Conservation (phyloP, 139 green algal genomes). For the Chloropicon primus region DNA sequence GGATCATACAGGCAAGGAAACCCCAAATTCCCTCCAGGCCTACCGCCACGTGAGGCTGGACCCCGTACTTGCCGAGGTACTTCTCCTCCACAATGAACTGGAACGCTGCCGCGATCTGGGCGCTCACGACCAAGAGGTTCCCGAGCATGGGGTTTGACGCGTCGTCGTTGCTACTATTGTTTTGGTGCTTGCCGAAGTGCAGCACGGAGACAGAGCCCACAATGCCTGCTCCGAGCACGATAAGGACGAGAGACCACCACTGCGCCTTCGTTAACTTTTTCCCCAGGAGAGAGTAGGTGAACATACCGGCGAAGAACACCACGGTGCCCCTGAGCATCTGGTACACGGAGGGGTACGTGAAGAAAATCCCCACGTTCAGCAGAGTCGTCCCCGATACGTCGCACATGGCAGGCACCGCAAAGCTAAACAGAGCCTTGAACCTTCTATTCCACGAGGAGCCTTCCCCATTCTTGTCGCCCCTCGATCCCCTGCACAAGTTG, state of each 20-base stretch:
- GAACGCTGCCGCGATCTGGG: conserved; percentile 39
- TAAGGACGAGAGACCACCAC: conserved; percentile 69
- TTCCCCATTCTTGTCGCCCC: neutral
- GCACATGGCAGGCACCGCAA: conserved; percentile 47
- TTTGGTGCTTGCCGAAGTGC: neutral
- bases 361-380: conserved; percentile 74
- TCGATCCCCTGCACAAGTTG: neutral
- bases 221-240: conserved; percentile 55
- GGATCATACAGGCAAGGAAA: conserved; percentile 34
- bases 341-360: conserved; percentile 63
- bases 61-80: conserved; percentile 44
- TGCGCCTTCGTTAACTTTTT: conserved; percentile 57
- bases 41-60: conserved; percentile 48
- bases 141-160: conserved; percentile 46
- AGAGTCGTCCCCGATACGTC: conserved; percentile 60
- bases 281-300: conserved; percentile 60
- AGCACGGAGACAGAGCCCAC: conserved; percentile 54
- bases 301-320: conserved; percentile 64
- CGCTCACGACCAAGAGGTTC: conserved; percentile 51
- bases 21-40: conserved; percentile 66
- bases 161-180: neutral
- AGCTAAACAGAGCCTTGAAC: neutral
- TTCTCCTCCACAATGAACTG: conserved; percentile 73
- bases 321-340: conserved; percentile 82
- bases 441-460: neutral